Base-by-base conservation (phyloP, 179 eudicot genomes). In the Amaranthus tricolor region DNA sequence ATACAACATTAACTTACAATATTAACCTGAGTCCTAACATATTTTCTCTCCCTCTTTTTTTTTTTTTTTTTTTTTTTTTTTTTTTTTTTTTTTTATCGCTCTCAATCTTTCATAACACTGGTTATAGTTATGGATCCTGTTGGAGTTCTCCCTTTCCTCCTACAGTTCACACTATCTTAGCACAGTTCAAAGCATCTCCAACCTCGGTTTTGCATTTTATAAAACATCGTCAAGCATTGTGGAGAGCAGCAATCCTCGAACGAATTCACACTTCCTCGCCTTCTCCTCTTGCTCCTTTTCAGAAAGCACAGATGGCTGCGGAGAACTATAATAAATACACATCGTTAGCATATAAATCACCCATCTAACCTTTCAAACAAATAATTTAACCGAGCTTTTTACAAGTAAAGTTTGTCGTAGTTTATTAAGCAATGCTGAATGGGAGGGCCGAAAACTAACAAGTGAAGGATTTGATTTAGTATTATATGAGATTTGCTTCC, bases 251-350 rank as follows among this genome's bases (percentile, higher is more conserved):
- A 92, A 76, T 50, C 89, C 96, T 78, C 80, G 93, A 3, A 93
- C 91, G 62, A 95, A 95, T 74, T 82, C 85, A 47, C 91, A 84
- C 79, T 83, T 89, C 76, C 80, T 85, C 20, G 93, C 82, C 87
- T 82, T 88, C 86, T 95, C 98, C 76, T 85, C 90, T 24, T 88
- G 97, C 71, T 95, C 99, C 83, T 90, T 81, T 50, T 81, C 91
- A 0, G 97, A 95, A 12, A 92, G 81, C 49, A 70, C 75, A 47
- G 89, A 65, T 6, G 69, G 82, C 58, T 80, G 79, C 40, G 40
- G 79, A 62, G 56, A 69, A 57, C 88, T 86, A 83, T 57, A 3
- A 66, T 45, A 31, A 49, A 67, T 57, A 63, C 53, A 67, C 40
- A 52, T 70, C 13, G 19, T 50, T 66, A 48, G 69, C 31, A 7